Base-by-base conservation (phyloP, 768 basidiomycete genomes). In the Filobasidium floriforme region DNA sequence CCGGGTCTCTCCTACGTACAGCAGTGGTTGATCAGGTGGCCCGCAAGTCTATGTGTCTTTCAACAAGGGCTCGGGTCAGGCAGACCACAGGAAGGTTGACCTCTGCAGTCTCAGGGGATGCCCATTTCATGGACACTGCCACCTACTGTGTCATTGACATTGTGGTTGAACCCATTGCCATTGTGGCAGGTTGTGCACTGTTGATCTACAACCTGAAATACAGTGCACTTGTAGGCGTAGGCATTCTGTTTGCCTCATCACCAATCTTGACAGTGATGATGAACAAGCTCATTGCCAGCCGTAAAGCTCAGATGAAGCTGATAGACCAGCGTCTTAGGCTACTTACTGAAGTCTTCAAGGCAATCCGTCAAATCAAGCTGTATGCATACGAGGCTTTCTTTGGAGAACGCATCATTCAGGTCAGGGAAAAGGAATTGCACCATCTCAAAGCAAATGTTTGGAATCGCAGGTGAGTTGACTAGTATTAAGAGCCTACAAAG, bases 251-350 rank as follows among this genome's bases (percentile, higher is more conserved):
- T 32, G n/a, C 44, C 6, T 59, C 62, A 7, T 63, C 49, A 12
- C 66, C 66, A 41, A 7, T 62, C 24, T 24, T 63, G 22, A n/a
- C 41, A 1, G 37, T 41, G 24, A 14, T 73, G 68, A 71, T 72
- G 54, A 68, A 60, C 15, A 65, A 55, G 1, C 70, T 76, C 67
- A 66, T 69, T 37, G 69, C 57, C 7, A 71, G 73, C 41, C 72
- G 76, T 26, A 71, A 75, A 60, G 72, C 64, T 1, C 75, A 78
- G 63, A 68, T 88, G 60, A 82, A 84, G 69, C 82, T 87, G 65
- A 87, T 87, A 4, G 88, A 89, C 70, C 80, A 81, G 59, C 83
- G 88, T 12, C 84, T 89, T 11, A 79, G 87, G 15, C 80, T 88
- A 28, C 82, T 84, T 0, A 85, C 83, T 0, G 88, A 89, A 76